Percentiles rank a stretch among this genome's conserved stretches.
These are phyloP conservation scores for Diaporthe velutina DNA, from an alignment of 2,329 filamentous ascomycete genomes.

Conservation along the genomic window DNA sequence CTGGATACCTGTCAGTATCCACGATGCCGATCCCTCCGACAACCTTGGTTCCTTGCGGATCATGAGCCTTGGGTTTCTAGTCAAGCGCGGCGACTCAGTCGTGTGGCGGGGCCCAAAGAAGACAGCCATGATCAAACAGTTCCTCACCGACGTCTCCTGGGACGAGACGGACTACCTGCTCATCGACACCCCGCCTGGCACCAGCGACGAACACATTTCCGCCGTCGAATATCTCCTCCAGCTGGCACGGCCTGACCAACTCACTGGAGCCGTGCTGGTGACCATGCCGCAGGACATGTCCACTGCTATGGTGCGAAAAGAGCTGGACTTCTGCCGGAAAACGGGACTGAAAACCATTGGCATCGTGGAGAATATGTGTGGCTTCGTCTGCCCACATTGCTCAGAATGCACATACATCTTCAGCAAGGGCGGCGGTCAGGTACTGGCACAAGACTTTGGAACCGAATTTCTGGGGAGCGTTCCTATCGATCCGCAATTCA, in stretches of 20 bases:
- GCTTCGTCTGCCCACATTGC: conserved; percentile 85
- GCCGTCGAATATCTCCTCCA: conserved; percentile 86
- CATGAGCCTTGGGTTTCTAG: conserved; percentile 94
- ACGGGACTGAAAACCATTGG: conserved; percentile 84
- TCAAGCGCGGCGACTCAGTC: conserved; percentile 89
- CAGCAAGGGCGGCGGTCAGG: conserved; percentile 87
- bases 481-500: conserved; percentile 94
- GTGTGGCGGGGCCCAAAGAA: conserved; percentile 99
- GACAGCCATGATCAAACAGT: conserved; percentile 98
- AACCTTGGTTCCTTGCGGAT: conserved; percentile 77
- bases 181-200: conserved; percentile 96
- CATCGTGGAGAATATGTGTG: conserved; percentile 97
- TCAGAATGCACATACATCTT: conserved; percentile 94
- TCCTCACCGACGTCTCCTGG: conserved; percentile 93
- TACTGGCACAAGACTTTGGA: conserved; percentile 88
- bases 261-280: conserved; percentile 91
- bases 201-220: conserved; percentile 96
- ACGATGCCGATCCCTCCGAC: conserved; percentile 66
- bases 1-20: conserved; percentile 91
- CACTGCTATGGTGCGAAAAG: conserved; percentile 93
- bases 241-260: conserved; percentile 72
- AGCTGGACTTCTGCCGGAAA: conserved; percentile 93
- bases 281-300: conserved; percentile 96
- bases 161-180: conserved; percentile 89
- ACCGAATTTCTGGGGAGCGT: conserved; percentile 89